A percentile compares a stretch with the other conserved stretches of the same genome.
phyloP scores from a whole-genome alignment of 306 rosid genomes.

The Vicia faba region DNA sequence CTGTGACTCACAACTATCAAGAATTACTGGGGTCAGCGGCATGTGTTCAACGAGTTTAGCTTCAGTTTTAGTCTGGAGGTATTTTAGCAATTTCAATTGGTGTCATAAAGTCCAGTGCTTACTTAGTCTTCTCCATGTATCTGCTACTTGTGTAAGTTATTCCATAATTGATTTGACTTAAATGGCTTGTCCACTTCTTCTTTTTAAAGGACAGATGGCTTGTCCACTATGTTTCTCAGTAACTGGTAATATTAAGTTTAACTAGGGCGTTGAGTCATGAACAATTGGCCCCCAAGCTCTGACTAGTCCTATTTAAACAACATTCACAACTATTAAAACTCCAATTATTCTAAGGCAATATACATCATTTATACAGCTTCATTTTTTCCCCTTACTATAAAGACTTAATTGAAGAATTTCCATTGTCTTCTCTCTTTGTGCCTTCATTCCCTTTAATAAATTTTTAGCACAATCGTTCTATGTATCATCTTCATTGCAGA shows the following conservation, averaged over 20 bases:
- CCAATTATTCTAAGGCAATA: not conserved
- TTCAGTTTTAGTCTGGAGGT: not conserved
- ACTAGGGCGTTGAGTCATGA: not conserved
- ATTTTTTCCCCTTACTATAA: not conserved
- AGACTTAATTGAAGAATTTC: slow-evolving; percentile 1
- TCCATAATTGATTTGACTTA: slow-evolving; percentile 13
- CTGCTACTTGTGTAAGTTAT: not conserved
- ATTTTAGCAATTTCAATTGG: slow-evolving; percentile 3
- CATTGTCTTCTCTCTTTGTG: not conserved
- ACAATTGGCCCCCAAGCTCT: not conserved
- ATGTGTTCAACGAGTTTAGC: not conserved
- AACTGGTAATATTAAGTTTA: slow-evolving; percentile 1
- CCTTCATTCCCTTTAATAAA: slow-evolving; percentile 1
- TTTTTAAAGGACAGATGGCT: too few species aligned
- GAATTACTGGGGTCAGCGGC: slow-evolving; percentile 1
- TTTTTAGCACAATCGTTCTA: slow-evolving; percentile 2
- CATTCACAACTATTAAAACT: slow-evolving; percentile 1
- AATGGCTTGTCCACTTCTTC: not conserved
- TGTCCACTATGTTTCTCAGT: not conserved
- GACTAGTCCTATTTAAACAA: slow-evolving; percentile 7
- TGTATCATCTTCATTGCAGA: slow-evolving; percentile 15
- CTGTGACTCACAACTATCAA: slow-evolving; percentile 1
- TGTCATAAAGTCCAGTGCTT: slow-evolving; percentile 10
- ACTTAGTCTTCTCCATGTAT: slow-evolving; percentile 9
- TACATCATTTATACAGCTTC: not conserved